Conservation (phyloP, 164 flowering plant genomes). For the Liriodendron chinense region DNA sequence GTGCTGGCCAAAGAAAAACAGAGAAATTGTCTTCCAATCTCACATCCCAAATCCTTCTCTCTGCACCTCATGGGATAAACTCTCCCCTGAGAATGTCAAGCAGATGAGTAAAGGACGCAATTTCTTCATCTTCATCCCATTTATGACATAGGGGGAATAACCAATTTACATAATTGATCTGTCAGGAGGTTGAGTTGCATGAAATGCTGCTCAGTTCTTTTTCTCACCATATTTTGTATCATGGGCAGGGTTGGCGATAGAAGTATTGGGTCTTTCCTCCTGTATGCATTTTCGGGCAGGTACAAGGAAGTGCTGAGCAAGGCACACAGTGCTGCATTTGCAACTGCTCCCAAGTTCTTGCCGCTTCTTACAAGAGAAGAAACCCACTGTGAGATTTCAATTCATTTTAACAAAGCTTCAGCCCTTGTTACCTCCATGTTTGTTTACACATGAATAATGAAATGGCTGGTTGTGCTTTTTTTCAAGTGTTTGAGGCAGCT, state of each 20-base stretch:
- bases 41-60: too few species aligned
- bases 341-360: slow-evolving; percentile 52
- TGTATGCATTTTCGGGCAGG: slow-evolving; percentile 65
- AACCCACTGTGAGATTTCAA: slow-evolving; percentile 47
- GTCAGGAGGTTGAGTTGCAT: too few species aligned
- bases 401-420: neutral
- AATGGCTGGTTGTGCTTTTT: slow-evolving; percentile 1
- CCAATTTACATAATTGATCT: too few species aligned
- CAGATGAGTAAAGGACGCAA: too few species aligned
- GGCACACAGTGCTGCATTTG: slow-evolving; percentile 61
- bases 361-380: slow-evolving; percentile 72
- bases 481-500: slow-evolving; percentile 80
- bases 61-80: too few species aligned
- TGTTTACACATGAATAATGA: neutral
- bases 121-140: too few species aligned
- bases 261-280: slow-evolving; percentile 68
- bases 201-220: slow-evolving; percentile 1
- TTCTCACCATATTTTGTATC: slow-evolving; percentile 6
- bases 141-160: too few species aligned
- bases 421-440: neutral
- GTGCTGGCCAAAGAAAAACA: too few species aligned
- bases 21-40: too few species aligned
- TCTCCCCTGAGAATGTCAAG: too few species aligned
- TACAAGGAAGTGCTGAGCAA: slow-evolving; percentile 77
- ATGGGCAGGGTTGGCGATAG: slow-evolving; percentile 70